Percentiles rank a stretch among this genome's conserved stretches.
Conservation (phyloP, 2,329 filamentous ascomycete genomes). For the Pezicula radicicola region DNA sequence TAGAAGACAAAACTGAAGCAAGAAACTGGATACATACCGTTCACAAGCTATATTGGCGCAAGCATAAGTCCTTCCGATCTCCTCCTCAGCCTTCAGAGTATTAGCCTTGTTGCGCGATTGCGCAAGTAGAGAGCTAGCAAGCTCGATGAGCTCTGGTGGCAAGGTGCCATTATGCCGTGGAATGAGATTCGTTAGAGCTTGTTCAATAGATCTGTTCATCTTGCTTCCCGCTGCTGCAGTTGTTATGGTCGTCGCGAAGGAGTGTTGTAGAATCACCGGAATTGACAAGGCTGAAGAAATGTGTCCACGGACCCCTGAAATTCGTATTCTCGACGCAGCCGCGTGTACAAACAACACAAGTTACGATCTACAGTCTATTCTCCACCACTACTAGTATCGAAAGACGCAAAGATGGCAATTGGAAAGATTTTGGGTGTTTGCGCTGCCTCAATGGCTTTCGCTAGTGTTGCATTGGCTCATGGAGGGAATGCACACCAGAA, state of each 20-base stretch:
- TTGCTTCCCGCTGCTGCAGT: neutral
- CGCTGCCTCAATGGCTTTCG: conserved; percentile 30
- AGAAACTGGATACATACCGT: conserved; percentile 45
- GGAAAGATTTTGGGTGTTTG: conserved; percentile 11
- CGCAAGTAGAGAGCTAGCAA: conserved; percentile 71
- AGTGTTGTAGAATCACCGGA: neutral
- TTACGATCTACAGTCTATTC: neutral
- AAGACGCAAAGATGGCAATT: conserved; percentile 10
- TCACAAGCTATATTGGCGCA: conserved; percentile 91
- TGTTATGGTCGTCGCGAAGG: neutral
- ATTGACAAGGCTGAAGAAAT: neutral
- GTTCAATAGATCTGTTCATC: conserved; percentile 76
- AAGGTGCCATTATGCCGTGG: conserved; percentile 68
- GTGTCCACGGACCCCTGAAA: neutral
- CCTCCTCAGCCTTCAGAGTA: conserved; percentile 79
- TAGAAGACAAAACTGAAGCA: neutral
- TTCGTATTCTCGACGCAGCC: too few species aligned
- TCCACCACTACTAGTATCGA: neutral
- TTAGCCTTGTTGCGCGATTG: conserved; percentile 77
- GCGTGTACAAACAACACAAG: neutral
- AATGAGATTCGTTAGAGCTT: conserved; percentile 69
- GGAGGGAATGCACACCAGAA: conserved; percentile 52
- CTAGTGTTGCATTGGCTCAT: conserved; percentile 46
- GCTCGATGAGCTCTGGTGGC: conserved; percentile 66
- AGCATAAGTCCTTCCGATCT: conserved; percentile 79